Evolutionary conservation across 2,329 filamentous ascomycete genomes (phyloP), one percentile per base, ranked within the genome.

Genomic region (Paecilomyces variotii): DNA sequence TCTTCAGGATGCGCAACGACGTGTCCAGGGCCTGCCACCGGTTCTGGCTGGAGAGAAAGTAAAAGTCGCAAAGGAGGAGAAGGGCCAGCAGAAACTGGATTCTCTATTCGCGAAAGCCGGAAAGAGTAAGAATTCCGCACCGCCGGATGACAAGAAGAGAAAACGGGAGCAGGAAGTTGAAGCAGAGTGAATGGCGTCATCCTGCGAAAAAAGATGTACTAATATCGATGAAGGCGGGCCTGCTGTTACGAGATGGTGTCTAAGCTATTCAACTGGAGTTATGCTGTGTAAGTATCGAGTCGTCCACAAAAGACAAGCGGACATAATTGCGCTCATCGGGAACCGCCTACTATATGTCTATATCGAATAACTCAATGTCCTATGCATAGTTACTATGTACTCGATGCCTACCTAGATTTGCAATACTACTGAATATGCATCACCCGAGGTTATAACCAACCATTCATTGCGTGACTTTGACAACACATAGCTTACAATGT

Each of bases 11-110:
- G 70, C 70, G 2, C 68, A 70, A 58, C 61, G 64, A 51, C 63
- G 71, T 10, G 65, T 73, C 24, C 65, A 68, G 52, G 70, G 70
- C 1, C 58, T 72, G 53, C 68, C 71, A 11, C 71, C 72, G 6
- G 71, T 74, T 9, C 39, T 71, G 35, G 62, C 62, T 12, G 67
- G 64, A 11, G 71, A 73, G 57, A 74, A 69, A 58, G 66, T 70
- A 9, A 72, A 66, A 53, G 67, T 66, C 32, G 72, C 68, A 32
- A 65, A 62, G 27, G 59, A 59, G 19, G 70, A 73, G 57, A 71
- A 69, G 54, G 71, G 70, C 0, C 70, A 72, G 60, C 63, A 65
- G 53, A 71, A 64, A 28, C 56, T 73, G 12, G 71, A 73, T 59
- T 56, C 58, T 9, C 62, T 73, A 57, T 71, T 73, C 60, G 56